Evolutionary conservation across 1,139 yeast species (phyloP), one percentile per base, ranked within the genome.

Genomic region (Suhomyces ambrosiae): DNA sequence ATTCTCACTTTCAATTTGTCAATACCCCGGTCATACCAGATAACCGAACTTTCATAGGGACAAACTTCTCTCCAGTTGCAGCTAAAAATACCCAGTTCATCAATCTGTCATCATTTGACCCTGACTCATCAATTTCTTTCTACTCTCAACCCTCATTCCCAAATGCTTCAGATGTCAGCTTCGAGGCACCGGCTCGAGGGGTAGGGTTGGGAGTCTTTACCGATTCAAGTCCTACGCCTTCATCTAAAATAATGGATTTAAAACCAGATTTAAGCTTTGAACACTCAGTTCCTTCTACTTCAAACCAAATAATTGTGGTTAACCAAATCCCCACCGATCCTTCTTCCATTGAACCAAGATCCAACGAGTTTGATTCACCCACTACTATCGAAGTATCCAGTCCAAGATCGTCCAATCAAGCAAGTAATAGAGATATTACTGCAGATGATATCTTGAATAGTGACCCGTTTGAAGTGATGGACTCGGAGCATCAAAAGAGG

Each of bases 401-500:
- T 33, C 41, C 47, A 4, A 38, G 47, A 7, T 44, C 47, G 3
- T 41, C 47, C 14, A 32, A 30, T n/a, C 30, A 35, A 9, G 34
- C 13, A n/a, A 10, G 23, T 8, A 11, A 21, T 13, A 17, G 35
- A 23, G 44, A 44, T 27, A 35, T 52, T 22, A 53, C 59, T 4
- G 53, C 58, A n/a, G 61, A 58, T 21, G 62, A 57, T 33, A 41
- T 58, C 12, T 42, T 58, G 22, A 47, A 49, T 31, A 42, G 47
- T n/a, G 58, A 56, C 34, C 62, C 63, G 4, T 53, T 58, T 26
- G 50, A 47, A 3, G 51, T 44, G 30, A 27, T 28, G 18, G 36
- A 25, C 10, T n/a, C 37, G 4, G 23, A 17, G 1, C 4, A 25
- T 17, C 23, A 30, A 17, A 24, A 18, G n/a, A 9, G 11, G 11